These are phyloP conservation scores for Salix purpurea DNA, from an alignment of 345 rosid species.

Conservation along the genomic window DNA sequence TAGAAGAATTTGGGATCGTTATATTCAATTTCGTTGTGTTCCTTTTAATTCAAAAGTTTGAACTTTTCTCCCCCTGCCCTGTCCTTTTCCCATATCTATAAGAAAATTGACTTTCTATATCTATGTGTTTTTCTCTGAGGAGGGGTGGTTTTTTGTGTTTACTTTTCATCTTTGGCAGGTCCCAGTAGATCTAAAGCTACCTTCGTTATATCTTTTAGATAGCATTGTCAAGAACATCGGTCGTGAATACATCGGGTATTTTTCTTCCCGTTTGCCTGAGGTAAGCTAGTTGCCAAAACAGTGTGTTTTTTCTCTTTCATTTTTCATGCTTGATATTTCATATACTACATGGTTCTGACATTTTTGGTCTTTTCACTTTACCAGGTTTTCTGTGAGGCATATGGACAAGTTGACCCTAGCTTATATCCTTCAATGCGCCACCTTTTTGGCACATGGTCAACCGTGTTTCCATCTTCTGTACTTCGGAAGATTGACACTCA, in stretches of 20 bases:
- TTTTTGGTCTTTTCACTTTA: not conserved
- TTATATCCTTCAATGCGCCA: conserved; percentile 77
- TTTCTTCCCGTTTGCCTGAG: conserved; percentile 87
- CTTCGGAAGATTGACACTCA: conserved; percentile 69
- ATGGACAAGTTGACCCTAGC: conserved; percentile 69
- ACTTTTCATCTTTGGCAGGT: conserved; percentile 43
- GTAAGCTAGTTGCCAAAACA: conserved; percentile 40
- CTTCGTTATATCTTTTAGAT: conserved; percentile 90
- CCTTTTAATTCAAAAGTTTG: not conserved
- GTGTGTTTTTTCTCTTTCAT: not conserved
- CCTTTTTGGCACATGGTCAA: conserved; percentile 92
- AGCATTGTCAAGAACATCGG: conserved; percentile 95
- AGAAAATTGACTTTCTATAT: not conserved
- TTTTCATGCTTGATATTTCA: not conserved
- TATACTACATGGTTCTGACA: not conserved
- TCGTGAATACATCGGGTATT: conserved; percentile 65
- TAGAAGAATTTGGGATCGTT: not conserved
- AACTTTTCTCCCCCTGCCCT: not conserved
- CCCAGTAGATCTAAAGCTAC: conserved; percentile 83
- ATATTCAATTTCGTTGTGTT: not conserved
- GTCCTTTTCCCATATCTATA: not conserved
- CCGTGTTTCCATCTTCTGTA: conserved; percentile 68
- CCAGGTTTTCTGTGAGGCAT: conserved; percentile 84
- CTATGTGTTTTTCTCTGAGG: not conserved
- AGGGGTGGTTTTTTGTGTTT: not conserved